Base-by-base conservation (phyloP, 306 rosid genomes). In the Potentilla sterilis region DNA sequence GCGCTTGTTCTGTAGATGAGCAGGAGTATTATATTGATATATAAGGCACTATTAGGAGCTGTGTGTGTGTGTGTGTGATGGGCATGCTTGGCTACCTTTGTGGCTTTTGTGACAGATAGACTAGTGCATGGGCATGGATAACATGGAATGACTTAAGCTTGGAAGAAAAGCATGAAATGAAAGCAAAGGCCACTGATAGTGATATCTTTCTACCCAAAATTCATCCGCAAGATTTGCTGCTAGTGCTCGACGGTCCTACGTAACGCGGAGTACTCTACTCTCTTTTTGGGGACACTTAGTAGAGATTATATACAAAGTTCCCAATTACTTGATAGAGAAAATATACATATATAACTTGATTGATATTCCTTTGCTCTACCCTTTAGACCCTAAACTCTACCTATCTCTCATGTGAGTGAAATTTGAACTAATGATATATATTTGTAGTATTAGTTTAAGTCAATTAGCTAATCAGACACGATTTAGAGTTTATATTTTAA, bases 181-280 rank as follows among this genome's bases (percentile, higher is more conserved):
- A 70, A 10, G 76, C 78, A 69, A 75, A 67, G 78, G 18, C 75
- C 67, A 67, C 68, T 81, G 96, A 90, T 80, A 85, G 74, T 10
- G 88, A 90, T 80, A 75, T 80, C 59, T 90, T 88, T 90, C 88
- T 86, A 88, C 88, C 89, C 82, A 86, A 66, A 68, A 86, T 84
- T 86, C 83, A 65, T 47, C 75, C 76, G 79, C 83, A 85, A 85
- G 86, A 79, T 79, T 78, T 83, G 22, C 48, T 46, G 5, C 70
- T 75, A n/a, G 58, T 43, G 57, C 67, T 54, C 76, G 13, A 49
- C n/a, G 65, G 38, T 21, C 76, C 76, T 54, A 40, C 76, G 52
- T 54, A 51, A 37, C 63, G 34, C 75, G 5, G 63, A 70, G 38
- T 72, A 59, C 40, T 59, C 2, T 21, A 21, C 22, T 57, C 63